Conservation (phyloP, 2,329 filamentous ascomycete species). For the Colletotrichum gigasporum region DNA sequence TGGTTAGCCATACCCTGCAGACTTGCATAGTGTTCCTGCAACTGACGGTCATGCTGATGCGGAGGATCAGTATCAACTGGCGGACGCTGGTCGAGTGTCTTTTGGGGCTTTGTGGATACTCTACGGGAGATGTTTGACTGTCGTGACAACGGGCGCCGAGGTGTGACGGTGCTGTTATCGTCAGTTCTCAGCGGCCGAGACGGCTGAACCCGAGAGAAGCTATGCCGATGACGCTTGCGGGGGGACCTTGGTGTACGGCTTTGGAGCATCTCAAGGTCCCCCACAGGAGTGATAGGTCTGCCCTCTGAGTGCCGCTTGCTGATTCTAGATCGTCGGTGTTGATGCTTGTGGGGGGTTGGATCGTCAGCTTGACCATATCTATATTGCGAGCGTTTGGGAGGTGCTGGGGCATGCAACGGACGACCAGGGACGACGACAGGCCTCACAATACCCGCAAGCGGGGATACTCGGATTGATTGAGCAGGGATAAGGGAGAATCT, state of each 20-base stretch:
- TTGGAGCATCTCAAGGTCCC: constrained; percentile 14
- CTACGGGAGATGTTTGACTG: constrained; percentile 6
- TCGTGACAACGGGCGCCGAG: not conserved
- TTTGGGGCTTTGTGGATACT: too few species aligned
- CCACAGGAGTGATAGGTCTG: not conserved
- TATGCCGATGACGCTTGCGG: not conserved
- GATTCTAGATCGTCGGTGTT: not conserved
- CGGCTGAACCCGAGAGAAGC: not conserved
- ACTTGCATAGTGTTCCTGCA: too few species aligned
- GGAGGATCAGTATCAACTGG: too few species aligned
- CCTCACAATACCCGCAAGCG: too few species aligned
- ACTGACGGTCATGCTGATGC: too few species aligned
- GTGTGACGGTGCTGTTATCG: not conserved
- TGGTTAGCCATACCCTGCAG: too few species aligned
- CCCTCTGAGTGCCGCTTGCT: not conserved
- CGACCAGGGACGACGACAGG: too few species aligned
- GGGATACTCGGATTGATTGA: too few species aligned
- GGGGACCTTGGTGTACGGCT: not conserved
- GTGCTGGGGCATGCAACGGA: not conserved
- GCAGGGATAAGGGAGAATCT: too few species aligned
- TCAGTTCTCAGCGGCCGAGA: not conserved
- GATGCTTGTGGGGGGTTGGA: not conserved
- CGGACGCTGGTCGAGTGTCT: too few species aligned
- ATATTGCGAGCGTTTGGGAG: too few species aligned
- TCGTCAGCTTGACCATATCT: too few species aligned